Evolutionary conservation across 139 green algal species (phyloP), one percentile per base, ranked within the genome.

Genomic region (Dunaliella sp.): DNA sequence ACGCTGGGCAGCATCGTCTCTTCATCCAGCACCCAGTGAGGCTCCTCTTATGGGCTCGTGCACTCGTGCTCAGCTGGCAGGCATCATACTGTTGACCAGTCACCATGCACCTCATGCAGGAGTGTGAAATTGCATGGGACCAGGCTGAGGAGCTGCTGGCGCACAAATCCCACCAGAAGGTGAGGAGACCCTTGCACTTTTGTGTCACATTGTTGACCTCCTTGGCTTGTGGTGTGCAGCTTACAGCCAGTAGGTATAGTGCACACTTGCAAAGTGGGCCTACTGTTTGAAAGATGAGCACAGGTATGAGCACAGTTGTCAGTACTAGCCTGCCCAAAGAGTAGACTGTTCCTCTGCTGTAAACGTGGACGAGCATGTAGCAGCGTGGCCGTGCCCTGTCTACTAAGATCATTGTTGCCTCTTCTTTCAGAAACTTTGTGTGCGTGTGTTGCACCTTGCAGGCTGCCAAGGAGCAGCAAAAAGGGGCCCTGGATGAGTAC

Each of bases 41-140:
- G n/a, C n/a, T n/a, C n/a, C n/a, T n/a, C n/a, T n/a, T n/a, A n/a
- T n/a, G n/a, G n/a, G n/a, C n/a, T n/a, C n/a, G n/a, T n/a, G n/a
- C n/a, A n/a, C n/a, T n/a, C n/a, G n/a, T n/a, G n/a, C n/a, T n/a
- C n/a, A n/a, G n/a, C n/a, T n/a, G n/a, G n/a, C n/a, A n/a, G n/a
- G n/a, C n/a, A n/a, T n/a, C n/a, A n/a, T n/a, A n/a, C n/a, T n/a
- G n/a, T n/a, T n/a, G n/a, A n/a, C n/a, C n/a, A n/a, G n/a, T n/a
- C n/a, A n/a, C n/a, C n/a, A n/a, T n/a, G n/a, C n/a, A n/a, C n/a
- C 7, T 78, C 73, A 78, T 79, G 32, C 78, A 86, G 80, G 87
- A 88, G 48, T 90, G 87, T 78, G 87, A 82, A 24, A 83, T 90
- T 2, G 87, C 87, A n/a, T 90, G 83, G 83, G 87, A 90, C 87